These are phyloP conservation scores for Setaria viridis DNA, from an alignment of 202 grass and related monocot genomes.

Conservation along the genomic window DNA sequence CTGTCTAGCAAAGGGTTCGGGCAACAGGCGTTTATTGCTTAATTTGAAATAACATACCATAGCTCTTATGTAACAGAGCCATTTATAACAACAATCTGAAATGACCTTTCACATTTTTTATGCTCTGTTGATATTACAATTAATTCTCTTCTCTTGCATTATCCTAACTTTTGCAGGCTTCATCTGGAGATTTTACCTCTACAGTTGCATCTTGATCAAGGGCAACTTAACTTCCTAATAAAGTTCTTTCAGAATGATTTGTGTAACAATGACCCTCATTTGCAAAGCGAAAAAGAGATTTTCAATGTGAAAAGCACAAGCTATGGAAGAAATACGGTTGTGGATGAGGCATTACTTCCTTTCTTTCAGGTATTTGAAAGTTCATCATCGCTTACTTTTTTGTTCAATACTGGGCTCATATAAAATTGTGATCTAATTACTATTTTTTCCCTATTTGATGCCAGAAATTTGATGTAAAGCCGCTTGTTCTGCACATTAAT, in stretches of 20 bases:
- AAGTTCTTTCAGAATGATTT: constrained; percentile 80
- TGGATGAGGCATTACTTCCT: constrained; percentile 91
- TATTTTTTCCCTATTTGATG: constrained; percentile 32
- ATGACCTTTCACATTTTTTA: constrained; percentile 18
- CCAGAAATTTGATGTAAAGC: constrained; percentile 94
- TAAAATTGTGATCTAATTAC: constrained; percentile 39
- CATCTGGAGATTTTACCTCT: constrained; percentile 85
- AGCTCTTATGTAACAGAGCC: background rate
- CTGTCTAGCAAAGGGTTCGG: background rate
- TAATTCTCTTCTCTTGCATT: constrained; percentile 36
- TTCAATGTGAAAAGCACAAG: constrained; percentile 42
- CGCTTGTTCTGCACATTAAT: constrained; percentile 84
- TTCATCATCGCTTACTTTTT: constrained; percentile 25
- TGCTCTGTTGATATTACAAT: constrained; percentile 27
- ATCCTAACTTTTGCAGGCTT: constrained; percentile 64
- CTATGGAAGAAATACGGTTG: constrained; percentile 60
- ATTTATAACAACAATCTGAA: background rate
- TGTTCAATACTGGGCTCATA: background rate
- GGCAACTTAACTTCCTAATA: constrained; percentile 82
- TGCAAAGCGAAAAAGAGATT: constrained; percentile 56
- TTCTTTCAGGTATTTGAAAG: constrained; percentile 91
- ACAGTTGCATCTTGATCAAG: constrained; percentile 95
- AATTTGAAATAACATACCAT: background rate
- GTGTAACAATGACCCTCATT: constrained; percentile 50
- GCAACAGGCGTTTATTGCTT: background rate